phyloP scores from a whole-genome alignment of 306 rosid species.

The Cicer judaicum region DNA sequence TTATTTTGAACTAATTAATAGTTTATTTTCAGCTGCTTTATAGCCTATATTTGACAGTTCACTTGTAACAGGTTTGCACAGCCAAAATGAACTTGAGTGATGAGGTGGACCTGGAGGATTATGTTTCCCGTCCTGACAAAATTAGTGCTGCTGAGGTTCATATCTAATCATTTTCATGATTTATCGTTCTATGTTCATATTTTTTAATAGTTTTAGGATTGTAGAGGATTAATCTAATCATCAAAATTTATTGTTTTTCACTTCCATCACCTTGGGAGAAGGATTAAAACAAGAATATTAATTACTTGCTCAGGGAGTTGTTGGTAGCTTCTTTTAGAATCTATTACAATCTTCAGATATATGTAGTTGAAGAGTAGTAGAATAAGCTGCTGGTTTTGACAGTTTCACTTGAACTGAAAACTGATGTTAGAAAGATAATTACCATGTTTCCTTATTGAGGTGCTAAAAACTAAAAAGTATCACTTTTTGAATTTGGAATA shows the following conservation, averaged over 20 bases:
- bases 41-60: conserved; percentile 20
- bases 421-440: neutral
- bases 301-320: neutral
- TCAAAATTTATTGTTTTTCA: neutral
- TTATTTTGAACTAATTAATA: neutral
- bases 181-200: neutral
- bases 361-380: neutral
- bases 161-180: conserved; percentile 13
- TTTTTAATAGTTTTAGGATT: conserved; percentile 1
- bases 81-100: conserved; percentile 98
- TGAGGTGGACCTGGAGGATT: conserved; percentile 96
- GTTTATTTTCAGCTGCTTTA: conserved; percentile 7
- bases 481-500: neutral
- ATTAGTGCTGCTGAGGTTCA: conserved; percentile 99
- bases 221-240: neutral
- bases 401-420: conserved; percentile 22
- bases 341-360: neutral
- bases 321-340: conserved; percentile 29
- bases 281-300: conserved; percentile 10
- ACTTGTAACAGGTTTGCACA: conserved; percentile 79
- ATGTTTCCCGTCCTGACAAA: conserved; percentile 99
- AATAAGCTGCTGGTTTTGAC: conserved; percentile 5
- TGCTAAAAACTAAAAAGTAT: neutral
- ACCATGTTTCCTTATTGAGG: conserved; percentile 2
- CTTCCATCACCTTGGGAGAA: conserved; percentile 9